Percentiles rank a stretch among this genome's conserved stretches.
phyloP scores from a whole-genome alignment of 2,329 filamentous ascomycete genomes.

The Arthrobotrys sphaeroides region DNA sequence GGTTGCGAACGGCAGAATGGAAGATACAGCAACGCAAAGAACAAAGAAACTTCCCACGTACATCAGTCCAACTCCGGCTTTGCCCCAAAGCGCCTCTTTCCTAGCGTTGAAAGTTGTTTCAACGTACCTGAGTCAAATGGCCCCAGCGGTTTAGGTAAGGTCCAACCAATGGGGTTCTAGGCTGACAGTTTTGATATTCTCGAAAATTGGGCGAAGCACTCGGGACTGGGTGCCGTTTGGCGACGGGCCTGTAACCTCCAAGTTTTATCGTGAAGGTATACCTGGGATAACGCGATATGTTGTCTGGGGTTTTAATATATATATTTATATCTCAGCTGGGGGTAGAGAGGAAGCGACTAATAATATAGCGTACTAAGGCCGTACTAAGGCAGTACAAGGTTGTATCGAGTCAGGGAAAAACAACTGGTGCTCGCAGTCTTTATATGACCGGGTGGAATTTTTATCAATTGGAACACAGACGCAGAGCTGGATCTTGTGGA shows the following conservation, averaged over 20 bases:
- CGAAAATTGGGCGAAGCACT: too few relatives aligned
- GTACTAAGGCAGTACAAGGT: constrained; percentile 3
- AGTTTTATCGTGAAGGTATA: too few relatives aligned
- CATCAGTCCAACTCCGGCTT: not conserved
- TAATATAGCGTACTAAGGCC: too few relatives aligned
- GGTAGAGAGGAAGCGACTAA: not conserved
- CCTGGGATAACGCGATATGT: too few relatives aligned
- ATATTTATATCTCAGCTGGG: too few relatives aligned
- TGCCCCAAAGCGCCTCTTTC: not conserved
- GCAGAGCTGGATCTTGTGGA: constrained; percentile 49
- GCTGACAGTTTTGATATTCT: too few relatives aligned
- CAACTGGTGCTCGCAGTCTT: not conserved
- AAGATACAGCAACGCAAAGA: constrained; percentile 28
- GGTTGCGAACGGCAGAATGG: not conserved
- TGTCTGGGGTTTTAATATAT: too few relatives aligned
- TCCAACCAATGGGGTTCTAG: too few relatives aligned
- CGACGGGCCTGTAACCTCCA: too few relatives aligned
- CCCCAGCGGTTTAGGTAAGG: too few relatives aligned
- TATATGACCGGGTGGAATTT: constrained; percentile 3
- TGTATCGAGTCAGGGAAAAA: not conserved
- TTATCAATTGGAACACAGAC: constrained; percentile 52
- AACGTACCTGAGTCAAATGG: not conserved
- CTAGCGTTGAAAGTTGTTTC: not conserved
- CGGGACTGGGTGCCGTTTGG: too few relatives aligned
- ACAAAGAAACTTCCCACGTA: constrained; percentile 20